Percentiles rank a stretch among this genome's conserved stretches.
Evolutionary conservation across 73 alveolate species (phyloP).

Genomic region (Uronychia setigera): DNA sequence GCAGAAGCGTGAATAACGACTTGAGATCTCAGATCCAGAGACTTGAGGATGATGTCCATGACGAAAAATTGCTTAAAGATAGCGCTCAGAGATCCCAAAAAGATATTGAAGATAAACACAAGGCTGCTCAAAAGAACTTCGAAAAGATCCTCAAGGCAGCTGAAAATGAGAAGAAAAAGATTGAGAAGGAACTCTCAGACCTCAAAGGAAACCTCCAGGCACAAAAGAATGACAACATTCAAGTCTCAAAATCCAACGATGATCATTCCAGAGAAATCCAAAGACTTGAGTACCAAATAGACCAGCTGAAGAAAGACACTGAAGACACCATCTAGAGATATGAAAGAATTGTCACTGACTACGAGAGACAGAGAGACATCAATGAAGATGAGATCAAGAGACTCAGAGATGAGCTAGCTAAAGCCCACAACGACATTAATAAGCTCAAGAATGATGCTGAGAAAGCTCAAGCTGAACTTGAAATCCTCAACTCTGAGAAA

Average conservation of each 20-base stretch:
- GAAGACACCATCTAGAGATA: neutral
- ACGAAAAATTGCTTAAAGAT: conserved; percentile 22
- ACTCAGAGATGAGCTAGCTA: conserved; percentile 16
- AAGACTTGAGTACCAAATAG: conserved; percentile 17
- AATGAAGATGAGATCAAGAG: conserved; percentile 18
- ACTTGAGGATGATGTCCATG: conserved; percentile 29
- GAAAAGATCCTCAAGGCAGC: conserved; percentile 19
- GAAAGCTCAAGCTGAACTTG: conserved; percentile 33
- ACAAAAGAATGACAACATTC: conserved; percentile 19
- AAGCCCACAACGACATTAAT: conserved; percentile 26
- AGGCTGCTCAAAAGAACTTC: conserved; percentile 16
- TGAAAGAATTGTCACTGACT: neutral
- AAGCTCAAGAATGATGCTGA: conserved; percentile 15
- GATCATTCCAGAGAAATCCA: conserved; percentile 5
- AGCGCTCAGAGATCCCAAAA: conserved; percentile 21
- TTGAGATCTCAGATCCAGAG: conserved; percentile 21
- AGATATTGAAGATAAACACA: conserved; percentile 14
- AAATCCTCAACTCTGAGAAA: conserved; percentile 28
- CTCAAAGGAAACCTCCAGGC: conserved; percentile 22
- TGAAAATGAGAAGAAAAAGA: conserved; percentile 7
- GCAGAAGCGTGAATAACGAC: conserved; percentile 41
- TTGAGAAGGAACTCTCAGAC: conserved; percentile 29
- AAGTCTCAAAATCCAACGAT: conserved; percentile 4
- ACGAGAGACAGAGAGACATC: conserved; percentile 40
- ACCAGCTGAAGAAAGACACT: conserved; percentile 31